A percentile compares a stretch with the other conserved stretches of the same genome.
These are phyloP conservation scores for Guillardia theta DNA, from an alignment of 78 protist genomes.

Conservation along the genomic window DNA sequence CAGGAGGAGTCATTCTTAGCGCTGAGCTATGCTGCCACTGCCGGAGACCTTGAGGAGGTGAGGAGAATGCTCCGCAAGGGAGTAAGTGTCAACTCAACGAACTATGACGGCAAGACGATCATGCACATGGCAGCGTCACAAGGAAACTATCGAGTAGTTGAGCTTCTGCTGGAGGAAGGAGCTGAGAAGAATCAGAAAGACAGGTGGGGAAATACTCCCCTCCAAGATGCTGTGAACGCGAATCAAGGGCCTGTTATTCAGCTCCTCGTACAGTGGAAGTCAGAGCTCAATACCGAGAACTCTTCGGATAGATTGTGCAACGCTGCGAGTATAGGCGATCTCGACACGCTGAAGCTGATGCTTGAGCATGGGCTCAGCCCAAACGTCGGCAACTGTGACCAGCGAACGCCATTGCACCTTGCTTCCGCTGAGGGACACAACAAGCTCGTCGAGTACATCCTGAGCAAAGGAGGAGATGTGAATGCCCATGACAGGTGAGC, in stretches of 20 bases:
- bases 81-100: background rate
- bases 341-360: background rate
- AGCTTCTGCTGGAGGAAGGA: background rate
- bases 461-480: background rate
- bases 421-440: background rate
- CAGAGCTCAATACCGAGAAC: background rate
- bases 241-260: background rate
- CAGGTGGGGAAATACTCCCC: background rate
- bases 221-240: background rate
- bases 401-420: background rate
- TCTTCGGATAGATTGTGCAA: background rate
- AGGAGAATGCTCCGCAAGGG: background rate
- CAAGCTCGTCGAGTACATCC: constrained; percentile 22
- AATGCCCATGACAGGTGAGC: background rate
- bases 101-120: background rate
- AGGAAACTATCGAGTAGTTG: background rate
- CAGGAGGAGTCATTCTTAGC: background rate
- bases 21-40: background rate
- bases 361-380: background rate
- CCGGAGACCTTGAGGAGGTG: constrained; percentile 15
- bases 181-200: background rate
- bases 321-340: constrained; percentile 8
- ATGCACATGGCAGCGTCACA: background rate
- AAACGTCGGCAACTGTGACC: background rate
- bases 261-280: background rate